A percentile compares a stretch with the other conserved stretches of the same genome.
Evolutionary conservation across 306 rosid species (phyloP).

Genomic region (Hippophae tibetana): DNA sequence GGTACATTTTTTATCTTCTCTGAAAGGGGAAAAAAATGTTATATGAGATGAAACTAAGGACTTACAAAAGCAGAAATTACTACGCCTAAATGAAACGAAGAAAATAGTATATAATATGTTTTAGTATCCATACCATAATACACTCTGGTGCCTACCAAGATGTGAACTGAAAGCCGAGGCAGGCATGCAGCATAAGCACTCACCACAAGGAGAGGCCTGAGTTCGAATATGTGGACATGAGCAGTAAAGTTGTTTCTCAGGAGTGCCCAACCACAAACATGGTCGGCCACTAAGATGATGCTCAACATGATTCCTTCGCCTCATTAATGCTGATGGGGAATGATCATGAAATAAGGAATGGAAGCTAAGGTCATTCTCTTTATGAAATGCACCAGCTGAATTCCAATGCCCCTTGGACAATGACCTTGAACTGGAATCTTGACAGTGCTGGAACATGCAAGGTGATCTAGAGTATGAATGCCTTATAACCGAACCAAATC

Average conservation of each 20-base stretch:
- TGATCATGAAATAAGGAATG: conserved; percentile 26
- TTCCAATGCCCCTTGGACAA: conserved; percentile 15
- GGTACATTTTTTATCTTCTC: too few relatives aligned
- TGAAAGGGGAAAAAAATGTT: too few relatives aligned
- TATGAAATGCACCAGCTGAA: conserved; percentile 22
- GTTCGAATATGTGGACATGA: conserved; percentile 27
- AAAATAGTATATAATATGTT: not conserved
- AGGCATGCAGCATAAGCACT: conserved; percentile 24
- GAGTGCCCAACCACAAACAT: conserved; percentile 17
- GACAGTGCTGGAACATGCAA: conserved; percentile 25
- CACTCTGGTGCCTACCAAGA: conserved; percentile 12
- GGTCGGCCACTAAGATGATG: conserved; percentile 26
- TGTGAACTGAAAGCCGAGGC: conserved; percentile 9
- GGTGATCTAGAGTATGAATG: conserved; percentile 25
- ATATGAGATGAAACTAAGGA: too few relatives aligned
- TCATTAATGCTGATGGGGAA: conserved; percentile 29
- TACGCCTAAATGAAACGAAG: not conserved
- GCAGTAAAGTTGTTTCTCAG: conserved; percentile 11
- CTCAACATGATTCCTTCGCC: conserved; percentile 28
- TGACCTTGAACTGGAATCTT: conserved; percentile 15
- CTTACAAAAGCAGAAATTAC: too few relatives aligned
- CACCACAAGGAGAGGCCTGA: conserved; percentile 18
- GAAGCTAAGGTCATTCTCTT: conserved; percentile 36
- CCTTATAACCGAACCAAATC: conserved; percentile 14
- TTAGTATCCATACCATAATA: conserved; percentile 15